These are phyloP conservation scores for Trichoderma aggressivum DNA, from an alignment of 2,329 filamentous ascomycete genomes.

Conservation along the genomic window DNA sequence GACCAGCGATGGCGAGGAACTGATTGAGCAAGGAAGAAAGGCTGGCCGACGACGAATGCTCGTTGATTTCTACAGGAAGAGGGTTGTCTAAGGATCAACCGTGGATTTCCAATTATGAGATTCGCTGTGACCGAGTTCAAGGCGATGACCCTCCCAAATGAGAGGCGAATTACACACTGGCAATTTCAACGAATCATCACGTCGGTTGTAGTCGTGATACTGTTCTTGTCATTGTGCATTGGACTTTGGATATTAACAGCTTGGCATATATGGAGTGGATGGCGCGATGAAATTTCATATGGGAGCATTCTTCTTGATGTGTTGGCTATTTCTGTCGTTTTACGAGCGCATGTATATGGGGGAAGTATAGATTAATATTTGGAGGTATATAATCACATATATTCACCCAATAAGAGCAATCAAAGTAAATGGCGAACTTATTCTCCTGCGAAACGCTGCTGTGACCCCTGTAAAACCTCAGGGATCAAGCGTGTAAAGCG, in stretches of 20 bases:
- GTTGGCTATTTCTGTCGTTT: background rate
- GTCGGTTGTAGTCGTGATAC: background rate
- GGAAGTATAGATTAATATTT: background rate
- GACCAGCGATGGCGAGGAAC: slow-evolving; percentile 31
- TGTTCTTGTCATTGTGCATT: background rate
- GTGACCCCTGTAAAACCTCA: background rate
- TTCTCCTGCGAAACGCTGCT: background rate
- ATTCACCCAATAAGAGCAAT: background rate
- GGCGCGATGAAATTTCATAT: background rate
- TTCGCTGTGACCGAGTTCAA: background rate
- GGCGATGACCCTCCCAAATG: background rate
- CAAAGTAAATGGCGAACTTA: background rate
- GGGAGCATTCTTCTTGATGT: background rate
- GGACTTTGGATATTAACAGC: background rate
- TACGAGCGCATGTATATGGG: background rate
- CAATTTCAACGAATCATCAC: background rate
- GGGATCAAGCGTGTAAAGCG: background rate
- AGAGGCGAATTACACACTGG: background rate
- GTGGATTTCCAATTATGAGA: background rate
- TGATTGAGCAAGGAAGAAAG: slow-evolving; percentile 29
- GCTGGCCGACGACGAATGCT: slow-evolving; percentile 33
- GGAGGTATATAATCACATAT: background rate
- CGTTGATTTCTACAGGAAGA: slow-evolving; percentile 30
- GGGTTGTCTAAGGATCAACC: slow-evolving; percentile 26
- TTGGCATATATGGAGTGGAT: background rate